Conservation (phyloP, 345 rosid species). For the Hypericum perforatum region DNA sequence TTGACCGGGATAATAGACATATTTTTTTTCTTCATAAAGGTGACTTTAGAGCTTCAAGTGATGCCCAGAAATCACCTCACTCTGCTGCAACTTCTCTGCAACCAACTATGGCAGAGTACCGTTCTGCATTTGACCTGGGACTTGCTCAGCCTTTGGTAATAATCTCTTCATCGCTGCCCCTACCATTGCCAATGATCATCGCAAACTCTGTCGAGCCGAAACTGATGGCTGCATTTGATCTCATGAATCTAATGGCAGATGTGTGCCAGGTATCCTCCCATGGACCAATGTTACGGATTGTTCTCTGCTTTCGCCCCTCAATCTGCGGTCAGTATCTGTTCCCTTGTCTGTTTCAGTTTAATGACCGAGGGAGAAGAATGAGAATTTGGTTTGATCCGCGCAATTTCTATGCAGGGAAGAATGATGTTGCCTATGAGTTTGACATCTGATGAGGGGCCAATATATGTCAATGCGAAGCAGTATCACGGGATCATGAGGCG, state of each 20-base stretch:
- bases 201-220: not conserved
- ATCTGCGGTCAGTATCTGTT: slow-evolving; percentile 28
- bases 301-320: slow-evolving; percentile 66
- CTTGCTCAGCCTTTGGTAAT: slow-evolving; percentile 60
- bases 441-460: slow-evolving; percentile 64
- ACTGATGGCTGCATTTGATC: slow-evolving; percentile 8
- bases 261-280: slow-evolving; percentile 46
- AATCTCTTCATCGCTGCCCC: not conserved
- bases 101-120: slow-evolving; percentile 38
- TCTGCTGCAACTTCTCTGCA: slow-evolving; percentile 35
- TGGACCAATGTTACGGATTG: slow-evolving; percentile 65
- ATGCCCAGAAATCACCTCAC: slow-evolving; percentile 38
- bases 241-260: slow-evolving; percentile 29
- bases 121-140: slow-evolving; percentile 48
- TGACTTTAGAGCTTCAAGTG: slow-evolving; percentile 39
- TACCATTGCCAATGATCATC: not conserved
- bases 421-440: slow-evolving; percentile 78
- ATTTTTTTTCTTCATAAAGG: slow-evolving; percentile 27
- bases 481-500: slow-evolving; percentile 92
- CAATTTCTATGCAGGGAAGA: slow-evolving; percentile 40
- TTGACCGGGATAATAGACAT: too few species aligned
- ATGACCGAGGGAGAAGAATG: not conserved
- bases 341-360: not conserved
- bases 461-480: slow-evolving; percentile 92
- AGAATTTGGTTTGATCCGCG: not conserved